phyloP scores from a whole-genome alignment of 805 yeast genomes.

The Dipodascus geniculatus region DNA sequence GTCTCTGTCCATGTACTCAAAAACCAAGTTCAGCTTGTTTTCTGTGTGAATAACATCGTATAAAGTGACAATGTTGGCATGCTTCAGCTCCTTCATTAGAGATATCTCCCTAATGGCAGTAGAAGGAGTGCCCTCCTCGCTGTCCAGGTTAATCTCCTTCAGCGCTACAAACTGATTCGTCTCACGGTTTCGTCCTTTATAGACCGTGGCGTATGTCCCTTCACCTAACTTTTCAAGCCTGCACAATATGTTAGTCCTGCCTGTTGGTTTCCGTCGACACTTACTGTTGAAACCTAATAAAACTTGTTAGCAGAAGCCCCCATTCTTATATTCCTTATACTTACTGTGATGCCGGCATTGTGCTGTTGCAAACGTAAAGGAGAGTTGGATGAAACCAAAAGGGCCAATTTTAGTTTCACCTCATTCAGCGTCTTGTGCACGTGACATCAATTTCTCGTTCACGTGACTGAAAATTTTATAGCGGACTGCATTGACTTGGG shows the following conservation, averaged over 20 bases:
- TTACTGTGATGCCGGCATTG: constrained; percentile 25
- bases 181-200: constrained; percentile 78
- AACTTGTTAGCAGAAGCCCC: neutral
- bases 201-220: constrained; percentile 98
- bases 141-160: constrained; percentile 87
- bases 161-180: constrained; percentile 87
- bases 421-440: too few species aligned
- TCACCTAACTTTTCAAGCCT: constrained; percentile 78
- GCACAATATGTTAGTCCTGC: neutral
- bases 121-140: constrained; percentile 97
- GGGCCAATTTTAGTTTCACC: neutral
- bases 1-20: constrained; percentile 89
- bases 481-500: neutral
- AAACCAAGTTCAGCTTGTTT: constrained; percentile 85
- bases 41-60: constrained; percentile 96
- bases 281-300: constrained; percentile 17
- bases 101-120: constrained; percentile 97
- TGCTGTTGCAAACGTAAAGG: neutral
- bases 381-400: too few species aligned
- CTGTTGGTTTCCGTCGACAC: neutral
- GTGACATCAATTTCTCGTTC: too few species aligned
- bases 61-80: constrained; percentile 81
- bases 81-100: constrained; percentile 85
- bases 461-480: neutral
- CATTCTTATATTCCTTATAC: constrained; percentile 6